A percentile compares a stretch with the other conserved stretches of the same genome.
Conservation (phyloP, 352 stramenopile genomes). For the Phytophthora constricta region DNA sequence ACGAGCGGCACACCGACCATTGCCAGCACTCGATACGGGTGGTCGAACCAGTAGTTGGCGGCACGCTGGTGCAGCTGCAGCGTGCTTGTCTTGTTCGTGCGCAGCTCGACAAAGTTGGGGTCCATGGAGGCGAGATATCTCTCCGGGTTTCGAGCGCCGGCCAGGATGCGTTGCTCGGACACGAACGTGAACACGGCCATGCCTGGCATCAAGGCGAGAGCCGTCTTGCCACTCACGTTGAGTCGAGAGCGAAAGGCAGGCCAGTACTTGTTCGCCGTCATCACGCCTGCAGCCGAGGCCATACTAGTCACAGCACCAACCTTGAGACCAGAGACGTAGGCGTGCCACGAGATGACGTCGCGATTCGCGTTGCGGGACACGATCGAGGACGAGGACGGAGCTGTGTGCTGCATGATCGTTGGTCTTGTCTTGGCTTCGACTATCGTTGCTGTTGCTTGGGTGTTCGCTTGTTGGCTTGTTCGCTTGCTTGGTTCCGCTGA, state of each 20-base stretch:
- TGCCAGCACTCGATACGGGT: conserved; percentile 62
- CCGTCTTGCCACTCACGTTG: conserved; percentile 68
- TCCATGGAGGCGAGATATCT: conserved; percentile 61
- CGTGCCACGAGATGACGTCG: conserved; percentile 46
- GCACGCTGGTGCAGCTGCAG: conserved; percentile 54
- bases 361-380: conserved; percentile 14
- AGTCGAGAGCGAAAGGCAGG: conserved; percentile 63
- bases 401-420: conserved; percentile 5
- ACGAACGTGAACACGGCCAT: conserved; percentile 61
- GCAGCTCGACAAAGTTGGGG: conserved; percentile 37
- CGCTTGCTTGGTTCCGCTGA: background rate
- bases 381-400: conserved; percentile 3
- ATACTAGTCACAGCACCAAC: conserved; percentile 39
- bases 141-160: conserved; percentile 65
- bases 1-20: conserved; percentile 62
- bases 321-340: conserved; percentile 47
- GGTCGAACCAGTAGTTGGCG: conserved; percentile 73
- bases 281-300: conserved; percentile 34
- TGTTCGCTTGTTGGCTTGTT: background rate
- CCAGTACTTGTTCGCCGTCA: conserved; percentile 56
- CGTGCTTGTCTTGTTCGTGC: conserved; percentile 28
- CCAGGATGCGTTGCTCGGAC: conserved; percentile 54
- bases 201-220: conserved; percentile 54
- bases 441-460: too few relatives aligned
- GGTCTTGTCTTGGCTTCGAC: background rate